Evolutionary conservation across 805 yeast genomes (phyloP).

Genomic region (Sporopachydermia lactativora): DNA sequence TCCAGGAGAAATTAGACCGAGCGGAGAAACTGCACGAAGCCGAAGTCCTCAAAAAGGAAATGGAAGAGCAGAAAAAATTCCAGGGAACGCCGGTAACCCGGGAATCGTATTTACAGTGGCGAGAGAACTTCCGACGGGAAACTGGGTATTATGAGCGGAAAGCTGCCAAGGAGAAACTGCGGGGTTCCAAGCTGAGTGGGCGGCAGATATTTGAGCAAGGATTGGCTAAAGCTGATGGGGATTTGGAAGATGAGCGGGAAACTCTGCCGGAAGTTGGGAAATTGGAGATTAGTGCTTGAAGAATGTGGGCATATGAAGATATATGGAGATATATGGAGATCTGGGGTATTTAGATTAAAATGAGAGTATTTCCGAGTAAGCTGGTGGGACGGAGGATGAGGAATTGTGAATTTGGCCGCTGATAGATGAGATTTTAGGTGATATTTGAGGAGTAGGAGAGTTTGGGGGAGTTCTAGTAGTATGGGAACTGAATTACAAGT

Average conservation of each 20-base stretch:
- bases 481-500: too few species aligned
- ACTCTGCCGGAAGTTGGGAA: slow-evolving; percentile 10
- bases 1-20: slow-evolving; percentile 38
- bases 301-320: too few species aligned
- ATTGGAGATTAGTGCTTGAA: background rate
- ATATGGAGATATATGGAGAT: too few species aligned
- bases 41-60: slow-evolving; percentile 49
- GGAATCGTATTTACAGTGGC: slow-evolving; percentile 66
- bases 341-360: too few species aligned
- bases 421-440: too few species aligned
- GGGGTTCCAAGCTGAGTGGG: slow-evolving; percentile 65
- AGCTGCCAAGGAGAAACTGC: slow-evolving; percentile 34
- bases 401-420: too few species aligned
- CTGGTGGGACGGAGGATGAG: too few species aligned
- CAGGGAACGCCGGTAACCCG: slow-evolving; percentile 79
- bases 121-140: slow-evolving; percentile 55
- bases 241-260: slow-evolving; percentile 27
- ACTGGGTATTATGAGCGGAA: slow-evolving; percentile 52
- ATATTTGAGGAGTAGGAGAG: too few species aligned
- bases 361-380: too few species aligned
- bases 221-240: slow-evolving; percentile 56
- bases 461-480: too few species aligned
- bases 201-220: slow-evolving; percentile 84
- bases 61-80: slow-evolving; percentile 79
- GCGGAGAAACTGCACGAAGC: slow-evolving; percentile 46